Conservation (phyloP, 2,329 filamentous ascomycete species). For the Claviceps pazoutovae region DNA sequence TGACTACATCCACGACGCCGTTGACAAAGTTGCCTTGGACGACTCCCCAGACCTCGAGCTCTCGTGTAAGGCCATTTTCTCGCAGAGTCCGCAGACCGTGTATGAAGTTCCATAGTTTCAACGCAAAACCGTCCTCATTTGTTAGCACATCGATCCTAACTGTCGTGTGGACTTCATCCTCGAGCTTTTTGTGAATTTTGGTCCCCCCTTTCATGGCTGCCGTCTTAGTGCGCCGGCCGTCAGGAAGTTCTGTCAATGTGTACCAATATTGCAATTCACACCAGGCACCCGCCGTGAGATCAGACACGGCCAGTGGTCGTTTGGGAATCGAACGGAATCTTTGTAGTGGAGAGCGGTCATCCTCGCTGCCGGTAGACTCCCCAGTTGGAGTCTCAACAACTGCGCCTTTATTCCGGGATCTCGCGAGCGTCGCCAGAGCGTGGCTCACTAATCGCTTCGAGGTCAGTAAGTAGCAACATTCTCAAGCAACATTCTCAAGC, state of each 20-base stretch:
- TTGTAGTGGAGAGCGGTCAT: slow-evolving; percentile 47
- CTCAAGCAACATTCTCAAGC: neutral
- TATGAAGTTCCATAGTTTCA: slow-evolving; percentile 82
- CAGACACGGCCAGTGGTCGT: slow-evolving; percentile 74
- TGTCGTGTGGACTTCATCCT: slow-evolving; percentile 70
- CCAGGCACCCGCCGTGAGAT: slow-evolving; percentile 82
- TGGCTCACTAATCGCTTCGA: slow-evolving; percentile 53
- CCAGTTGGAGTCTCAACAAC: neutral
- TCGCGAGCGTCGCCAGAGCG: slow-evolving; percentile 18
- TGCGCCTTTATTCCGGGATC: slow-evolving; percentile 6
- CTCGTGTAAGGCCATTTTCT: slow-evolving; percentile 57
- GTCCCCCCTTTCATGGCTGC: slow-evolving; percentile 73
- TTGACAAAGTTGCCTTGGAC: slow-evolving; percentile 73
- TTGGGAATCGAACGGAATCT: slow-evolving; percentile 65
- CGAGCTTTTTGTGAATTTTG: slow-evolving; percentile 66
- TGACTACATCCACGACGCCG: slow-evolving; percentile 80
- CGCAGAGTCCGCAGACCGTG: slow-evolving; percentile 66
- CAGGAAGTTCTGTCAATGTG: slow-evolving; percentile 54
- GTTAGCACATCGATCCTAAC: slow-evolving; percentile 58
- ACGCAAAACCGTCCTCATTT: slow-evolving; percentile 69
- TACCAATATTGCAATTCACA: slow-evolving; percentile 93
- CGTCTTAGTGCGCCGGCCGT: slow-evolving; percentile 63
- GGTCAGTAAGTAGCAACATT: slow-evolving; percentile 36
- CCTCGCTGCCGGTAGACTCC: slow-evolving; percentile 9
- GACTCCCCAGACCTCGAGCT: slow-evolving; percentile 74